Base-by-base conservation (phyloP, 1,139 yeast species). In the Geotrichum bryndzae region DNA sequence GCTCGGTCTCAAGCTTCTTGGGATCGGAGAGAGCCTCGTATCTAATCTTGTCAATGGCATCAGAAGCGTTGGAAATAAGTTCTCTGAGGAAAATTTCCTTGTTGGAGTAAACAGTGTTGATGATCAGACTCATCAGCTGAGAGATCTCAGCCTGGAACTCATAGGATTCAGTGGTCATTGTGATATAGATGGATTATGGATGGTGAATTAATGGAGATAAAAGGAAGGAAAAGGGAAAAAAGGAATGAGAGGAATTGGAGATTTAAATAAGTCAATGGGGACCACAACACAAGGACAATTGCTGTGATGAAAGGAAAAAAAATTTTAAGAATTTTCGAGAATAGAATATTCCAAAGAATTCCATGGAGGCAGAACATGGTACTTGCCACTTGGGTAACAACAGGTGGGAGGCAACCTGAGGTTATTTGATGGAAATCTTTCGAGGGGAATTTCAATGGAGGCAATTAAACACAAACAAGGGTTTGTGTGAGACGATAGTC, bases 101-200 rank as follows among this genome's bases (percentile, higher is more conserved):
- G 87, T 95, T 95, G 64, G 99, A 94, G 82, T 95, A 95, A 75
- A 95, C 99, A 64, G 99, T 95, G 90, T 95, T 95, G 83, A 95
- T 94, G 91, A 95, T 91, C 85, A 94, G 87, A 79, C 97, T 90
- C 98, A 95, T 89, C 86, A 95, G 85, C 96, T 94, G 99, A 87
- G 98, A 89, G 80, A 94, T 95, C 91, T 94, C 99, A 85, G 99
- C 99, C 79, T 96, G 97, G 82, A 94, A 94, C 84, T 94, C 99
- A 68, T 71, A 75, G 54, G 77, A 73, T 69, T 75, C 78, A 59
- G 74, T 71, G 55, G 64, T 61, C 63, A 55, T 60, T 58, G 56
- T 63, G 58, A 15, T 35, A 23, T 29, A 31, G 51, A 29, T 29
- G 29, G 11, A 23, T 51, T 57, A 51, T 33, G 50, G 51, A 51